phyloP scores from a whole-genome alignment of 495 filamentous ascomycete species.

The Daldinia concentrica region DNA sequence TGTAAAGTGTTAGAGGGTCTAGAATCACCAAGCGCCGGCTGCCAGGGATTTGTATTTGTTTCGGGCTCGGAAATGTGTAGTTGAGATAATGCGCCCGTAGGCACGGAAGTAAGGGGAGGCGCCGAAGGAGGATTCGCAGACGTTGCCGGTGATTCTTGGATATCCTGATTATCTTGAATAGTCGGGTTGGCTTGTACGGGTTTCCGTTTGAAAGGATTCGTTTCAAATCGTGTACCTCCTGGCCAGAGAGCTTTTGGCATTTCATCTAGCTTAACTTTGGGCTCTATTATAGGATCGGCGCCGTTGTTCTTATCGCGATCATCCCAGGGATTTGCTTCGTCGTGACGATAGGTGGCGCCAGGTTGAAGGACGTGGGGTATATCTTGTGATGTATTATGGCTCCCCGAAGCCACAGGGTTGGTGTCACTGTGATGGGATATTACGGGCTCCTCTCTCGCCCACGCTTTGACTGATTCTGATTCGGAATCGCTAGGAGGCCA shows the following conservation, averaged over 20 bases:
- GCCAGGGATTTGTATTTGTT: constrained; percentile 61
- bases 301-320: constrained; percentile 21
- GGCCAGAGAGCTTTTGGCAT: constrained; percentile 51
- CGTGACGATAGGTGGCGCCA: constrained; percentile 30
- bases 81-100: constrained; percentile 48
- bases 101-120: constrained; percentile 29
- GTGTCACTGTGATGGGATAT: constrained; percentile 25
- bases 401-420: constrained; percentile 16
- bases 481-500: constrained; percentile 51
- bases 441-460: constrained; percentile 42
- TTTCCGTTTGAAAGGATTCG: constrained; percentile 65
- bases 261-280: constrained; percentile 28
- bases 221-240: constrained; percentile 50
- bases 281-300: constrained; percentile 26
- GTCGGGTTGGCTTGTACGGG: constrained; percentile 35
- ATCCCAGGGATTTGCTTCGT: constrained; percentile 45
- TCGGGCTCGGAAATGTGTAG: constrained; percentile 51
- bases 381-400: constrained; percentile 30
- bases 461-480: constrained; percentile 47
- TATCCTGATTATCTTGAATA: constrained; percentile 13
- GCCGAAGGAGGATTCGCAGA: constrained; percentile 24
- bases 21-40: constrained; percentile 51
- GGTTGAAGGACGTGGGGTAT: constrained; percentile 42
- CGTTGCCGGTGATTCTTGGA: background rate
- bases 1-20: constrained; percentile 17